These are phyloP conservation scores for Caloboletus firmus DNA, from an alignment of 1,284 basidiomycete genomes.

Conservation along the genomic window DNA sequence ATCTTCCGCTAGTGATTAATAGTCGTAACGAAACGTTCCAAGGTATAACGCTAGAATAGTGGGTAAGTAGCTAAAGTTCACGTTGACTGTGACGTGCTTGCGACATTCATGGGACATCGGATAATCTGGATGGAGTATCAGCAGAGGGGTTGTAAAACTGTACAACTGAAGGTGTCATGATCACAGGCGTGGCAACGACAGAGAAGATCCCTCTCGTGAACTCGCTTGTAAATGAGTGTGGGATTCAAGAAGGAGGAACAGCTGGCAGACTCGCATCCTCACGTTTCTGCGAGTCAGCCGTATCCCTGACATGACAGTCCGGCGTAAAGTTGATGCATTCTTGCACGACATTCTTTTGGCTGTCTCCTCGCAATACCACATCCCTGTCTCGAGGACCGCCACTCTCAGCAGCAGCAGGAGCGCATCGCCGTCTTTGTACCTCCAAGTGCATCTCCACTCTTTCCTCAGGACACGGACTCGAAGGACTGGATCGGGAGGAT, in stretches of 20 bases:
- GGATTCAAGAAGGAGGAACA: neutral
- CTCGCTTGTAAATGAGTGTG: neutral
- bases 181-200: conserved; percentile 7
- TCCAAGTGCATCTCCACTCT: neutral
- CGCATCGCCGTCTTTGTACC: neutral
- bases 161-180: too few species aligned
- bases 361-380: neutral
- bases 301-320: neutral
- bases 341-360: neutral
- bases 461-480: conserved; percentile 7
- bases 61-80: neutral
- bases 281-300: neutral
- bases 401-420: neutral
- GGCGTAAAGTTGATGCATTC: neutral
- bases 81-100: neutral
- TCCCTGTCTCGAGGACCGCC: neutral
- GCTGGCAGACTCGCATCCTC: neutral
- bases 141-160: neutral
- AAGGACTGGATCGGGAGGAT: conserved; percentile 1
- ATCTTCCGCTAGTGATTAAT: neutral
- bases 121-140: neutral
- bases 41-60: conserved; percentile 8
- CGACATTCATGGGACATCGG: neutral
- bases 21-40: neutral
- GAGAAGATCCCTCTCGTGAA: neutral